Conservation (phyloP, 2,329 filamentous ascomycete species). For the Fusarium setosum region DNA sequence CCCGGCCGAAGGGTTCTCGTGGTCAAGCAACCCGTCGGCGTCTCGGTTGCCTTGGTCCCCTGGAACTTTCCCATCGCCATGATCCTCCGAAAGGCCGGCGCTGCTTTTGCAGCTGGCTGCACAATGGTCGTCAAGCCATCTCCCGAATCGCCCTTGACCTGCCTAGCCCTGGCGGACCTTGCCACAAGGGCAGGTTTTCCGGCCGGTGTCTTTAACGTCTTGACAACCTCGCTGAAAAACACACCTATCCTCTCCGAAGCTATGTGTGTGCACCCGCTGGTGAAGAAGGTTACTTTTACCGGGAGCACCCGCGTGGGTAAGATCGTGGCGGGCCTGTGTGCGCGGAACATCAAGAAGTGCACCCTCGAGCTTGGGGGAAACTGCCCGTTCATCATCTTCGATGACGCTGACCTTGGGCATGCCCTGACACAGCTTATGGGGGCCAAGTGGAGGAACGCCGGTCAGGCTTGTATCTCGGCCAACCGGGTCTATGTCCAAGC, state of each 20-base stretch:
- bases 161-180: conserved; percentile 75
- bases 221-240: conserved; percentile 56
- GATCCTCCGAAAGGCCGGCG: conserved; percentile 58
- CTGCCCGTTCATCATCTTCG: conserved; percentile 72
- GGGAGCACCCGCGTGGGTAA: conserved; percentile 74
- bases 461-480: conserved; percentile 75
- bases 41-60: conserved; percentile 48
- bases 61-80: conserved; percentile 72
- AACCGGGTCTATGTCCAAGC: conserved; percentile 69
- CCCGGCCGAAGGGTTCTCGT: conserved; percentile 75
- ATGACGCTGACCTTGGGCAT: conserved; percentile 73
- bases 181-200: conserved; percentile 79
- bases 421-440: conserved; percentile 70
- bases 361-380: conserved; percentile 79
- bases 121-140: conserved; percentile 82
- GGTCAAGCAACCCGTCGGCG: conserved; percentile 65
- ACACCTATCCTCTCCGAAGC: conserved; percentile 57
- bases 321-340: conserved; percentile 69
- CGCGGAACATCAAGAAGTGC: conserved; percentile 72
- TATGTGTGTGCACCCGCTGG: conserved; percentile 56
- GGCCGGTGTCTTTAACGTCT: conserved; percentile 71
- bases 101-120: conserved; percentile 76
- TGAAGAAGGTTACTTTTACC: conserved; percentile 79
- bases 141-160: conserved; percentile 79
- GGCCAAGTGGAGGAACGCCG: conserved; percentile 72